Evolutionary conservation across 495 filamentous ascomycete species (phyloP).

Genomic region (Hypoxylon fuscum): DNA sequence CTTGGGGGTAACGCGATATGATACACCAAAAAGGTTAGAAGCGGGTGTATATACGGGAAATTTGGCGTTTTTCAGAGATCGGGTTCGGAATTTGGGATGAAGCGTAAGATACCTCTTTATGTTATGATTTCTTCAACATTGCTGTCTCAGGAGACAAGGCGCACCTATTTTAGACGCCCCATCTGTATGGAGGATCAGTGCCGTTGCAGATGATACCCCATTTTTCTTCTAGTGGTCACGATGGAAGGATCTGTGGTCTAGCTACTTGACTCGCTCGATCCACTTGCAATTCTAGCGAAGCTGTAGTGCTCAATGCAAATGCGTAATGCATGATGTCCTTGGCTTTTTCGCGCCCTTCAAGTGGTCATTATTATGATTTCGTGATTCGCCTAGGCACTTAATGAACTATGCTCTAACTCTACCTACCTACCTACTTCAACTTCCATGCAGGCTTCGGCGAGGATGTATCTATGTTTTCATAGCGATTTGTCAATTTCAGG

Average conservation of each 20-base stretch:
- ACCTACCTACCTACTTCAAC: no score
- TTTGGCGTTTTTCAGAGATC: slow-evolving; percentile 35
- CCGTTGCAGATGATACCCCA: slow-evolving; percentile 32
- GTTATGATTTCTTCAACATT: slow-evolving; percentile 10
- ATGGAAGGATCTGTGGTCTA: slow-evolving; percentile 23
- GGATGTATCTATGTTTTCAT: background rate
- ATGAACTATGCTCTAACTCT: background rate
- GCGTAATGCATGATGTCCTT: background rate
- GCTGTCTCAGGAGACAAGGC: slow-evolving; percentile 20
- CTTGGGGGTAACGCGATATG: slow-evolving; percentile 7
- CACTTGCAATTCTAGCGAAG: slow-evolving; percentile 9
- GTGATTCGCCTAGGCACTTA: background rate
- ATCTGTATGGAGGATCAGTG: slow-evolving; percentile 5
- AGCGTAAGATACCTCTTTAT: slow-evolving; percentile 36
- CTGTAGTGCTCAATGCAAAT: slow-evolving; percentile 8
- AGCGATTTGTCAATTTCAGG: background rate
- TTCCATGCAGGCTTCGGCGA: background rate
- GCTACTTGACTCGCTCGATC: slow-evolving; percentile 14
- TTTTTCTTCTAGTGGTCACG: slow-evolving; percentile 28
- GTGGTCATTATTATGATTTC: slow-evolving; percentile 6
- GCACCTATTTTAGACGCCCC: slow-evolving; percentile 5
- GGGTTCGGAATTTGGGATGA: slow-evolving; percentile 35
- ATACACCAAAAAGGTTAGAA: slow-evolving; percentile 35
- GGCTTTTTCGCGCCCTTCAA: background rate
- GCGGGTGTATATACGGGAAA: slow-evolving; percentile 33